Evolutionary conservation across 148 eudicot genomes (phyloP).

Genomic region (Fallopia convolvulus): DNA sequence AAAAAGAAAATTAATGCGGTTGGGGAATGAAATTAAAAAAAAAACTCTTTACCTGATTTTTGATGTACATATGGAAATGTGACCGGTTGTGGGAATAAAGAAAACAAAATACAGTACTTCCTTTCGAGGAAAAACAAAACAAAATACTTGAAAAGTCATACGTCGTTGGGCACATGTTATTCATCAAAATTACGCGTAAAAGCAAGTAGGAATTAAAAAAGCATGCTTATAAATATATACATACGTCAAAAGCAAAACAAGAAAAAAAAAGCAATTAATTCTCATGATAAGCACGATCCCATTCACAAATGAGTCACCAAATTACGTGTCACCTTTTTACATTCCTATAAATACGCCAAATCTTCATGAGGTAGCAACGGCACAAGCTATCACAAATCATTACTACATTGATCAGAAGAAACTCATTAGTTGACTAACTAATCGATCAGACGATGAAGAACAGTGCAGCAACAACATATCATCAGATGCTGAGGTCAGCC

Average conservation of each 20-base stretch:
- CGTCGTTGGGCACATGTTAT: background rate
- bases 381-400: slow-evolving; percentile 1
- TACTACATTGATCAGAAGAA: background rate
- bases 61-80: too few species aligned
- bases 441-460: background rate
- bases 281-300: background rate
- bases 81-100: background rate
- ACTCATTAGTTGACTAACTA: background rate
- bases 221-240: background rate
- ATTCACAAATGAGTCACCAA: background rate
- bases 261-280: slow-evolving; percentile 10
- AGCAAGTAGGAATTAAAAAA: background rate
- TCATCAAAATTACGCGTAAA: background rate
- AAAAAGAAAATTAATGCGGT: too few species aligned
- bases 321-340: background rate
- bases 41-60: too few species aligned
- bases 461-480: background rate
- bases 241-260: background rate
- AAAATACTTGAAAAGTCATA: background rate
- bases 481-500: background rate
- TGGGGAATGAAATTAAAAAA: too few species aligned
- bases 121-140: too few species aligned
- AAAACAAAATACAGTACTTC: background rate
- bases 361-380: slow-evolving; percentile 11
- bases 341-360: background rate